Base-by-base conservation (phyloP, 768 basidiomycete species). In the Crepidotus variabilis region DNA sequence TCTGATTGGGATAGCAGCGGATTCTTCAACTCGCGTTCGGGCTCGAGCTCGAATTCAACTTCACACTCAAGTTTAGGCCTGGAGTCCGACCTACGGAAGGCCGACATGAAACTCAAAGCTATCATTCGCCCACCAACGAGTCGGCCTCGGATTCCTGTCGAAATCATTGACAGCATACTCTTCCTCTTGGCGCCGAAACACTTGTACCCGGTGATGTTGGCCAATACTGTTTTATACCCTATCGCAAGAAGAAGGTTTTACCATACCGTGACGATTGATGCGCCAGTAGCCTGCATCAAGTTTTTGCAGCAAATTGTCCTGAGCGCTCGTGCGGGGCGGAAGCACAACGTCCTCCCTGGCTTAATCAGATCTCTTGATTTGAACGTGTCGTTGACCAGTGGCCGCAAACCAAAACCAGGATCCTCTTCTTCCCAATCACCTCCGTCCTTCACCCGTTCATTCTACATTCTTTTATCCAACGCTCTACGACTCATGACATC, bases 281-380 rank as follows among this genome's bases (percentile, higher is more conserved):
- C 67, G 0, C 66, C 77, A 0, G 57, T 33, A 6, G 65, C 64
- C 3, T 64, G 71, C 22, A 50, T 82, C 0, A 58, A 46, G 2
- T 78, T 81, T 53, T 61, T 84, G 53, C 69, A 65, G 20, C 39
- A 11, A 43, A 70, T 70, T 0, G 74, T 85, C 34, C 62, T 72
- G n/a, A 59, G 59, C 0, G 78, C 73, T 50, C 61, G 74, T 0
- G 22, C 64, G n/a, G 39, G 18, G 14, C 39, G 39, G 11, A 43
- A 43, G 18, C 39, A 20, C 39, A 43, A 43, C 18, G 18, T 4
- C 18, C 65, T 79, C 14, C 67, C 75, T 1, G 61, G 61, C 2
- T 65, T 79, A 47, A 81, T 85, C 33, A 77, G 77, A 28, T 64
- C 62, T 1, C 71, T 86, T 49, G 73, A 75, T n/a, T 60, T 87